Evolutionary conservation across 306 rosid genomes (phyloP).

Genomic region (Hippophae rhamnoides): DNA sequence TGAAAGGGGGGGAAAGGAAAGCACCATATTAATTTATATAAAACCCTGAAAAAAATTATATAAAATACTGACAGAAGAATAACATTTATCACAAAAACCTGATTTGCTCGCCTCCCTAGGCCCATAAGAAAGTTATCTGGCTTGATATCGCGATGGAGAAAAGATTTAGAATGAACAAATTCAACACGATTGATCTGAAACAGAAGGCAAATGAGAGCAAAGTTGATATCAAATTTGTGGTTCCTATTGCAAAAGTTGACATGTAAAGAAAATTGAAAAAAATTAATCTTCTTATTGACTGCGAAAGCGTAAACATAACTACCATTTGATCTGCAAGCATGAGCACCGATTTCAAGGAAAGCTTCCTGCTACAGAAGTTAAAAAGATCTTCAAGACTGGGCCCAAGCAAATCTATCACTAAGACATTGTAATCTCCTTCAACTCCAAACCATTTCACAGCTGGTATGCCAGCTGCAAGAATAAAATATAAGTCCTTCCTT

Average conservation of each 20-base stretch:
- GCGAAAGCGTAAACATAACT: background rate
- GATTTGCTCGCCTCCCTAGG: background rate
- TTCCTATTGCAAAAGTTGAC: no score
- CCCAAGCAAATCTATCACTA: conserved; percentile 94
- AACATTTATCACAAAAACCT: background rate
- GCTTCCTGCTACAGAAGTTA: conserved; percentile 29
- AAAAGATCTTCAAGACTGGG: conserved; percentile 53
- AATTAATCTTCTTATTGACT: no score
- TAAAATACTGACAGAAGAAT: background rate
- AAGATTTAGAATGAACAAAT: conserved; percentile 52
- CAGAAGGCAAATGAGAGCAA: background rate
- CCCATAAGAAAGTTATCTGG: conserved; percentile 10
- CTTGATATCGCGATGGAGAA: conserved; percentile 1
- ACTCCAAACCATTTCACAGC: conserved; percentile 94
- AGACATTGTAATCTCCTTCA: conserved; percentile 90
- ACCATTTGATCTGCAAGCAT: conserved; percentile 41
- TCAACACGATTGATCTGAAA: conserved; percentile 54
- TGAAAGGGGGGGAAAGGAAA: background rate
- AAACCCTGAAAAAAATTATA: background rate
- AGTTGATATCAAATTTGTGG: no score
- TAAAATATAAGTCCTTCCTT: conserved; percentile 14
- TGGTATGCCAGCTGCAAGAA: conserved; percentile 77
- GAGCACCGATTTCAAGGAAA: conserved; percentile 26
- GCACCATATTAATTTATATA: background rate
- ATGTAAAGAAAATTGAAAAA: no score